Conservation (phyloP, 139 green algal genomes). For the Penium margaritaceum region DNA sequence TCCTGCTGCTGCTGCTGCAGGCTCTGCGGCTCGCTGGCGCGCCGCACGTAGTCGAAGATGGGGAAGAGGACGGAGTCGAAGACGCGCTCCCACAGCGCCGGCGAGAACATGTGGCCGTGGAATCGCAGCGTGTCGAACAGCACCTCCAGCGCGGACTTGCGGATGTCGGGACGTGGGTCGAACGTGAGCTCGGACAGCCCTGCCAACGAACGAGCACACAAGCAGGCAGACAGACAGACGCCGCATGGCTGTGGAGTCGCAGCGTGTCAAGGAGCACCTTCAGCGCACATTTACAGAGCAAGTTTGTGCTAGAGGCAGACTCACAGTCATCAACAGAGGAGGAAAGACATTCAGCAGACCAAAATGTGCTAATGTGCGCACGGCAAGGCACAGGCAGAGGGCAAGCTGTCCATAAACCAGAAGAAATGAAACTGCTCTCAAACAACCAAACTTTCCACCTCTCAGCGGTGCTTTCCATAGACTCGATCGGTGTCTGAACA, state of each 20-base stretch:
- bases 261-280: constrained; percentile 88
- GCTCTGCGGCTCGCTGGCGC: constrained; percentile 49
- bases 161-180: constrained; percentile 81
- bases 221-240: constrained; percentile 85
- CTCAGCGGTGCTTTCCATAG: too few species aligned
- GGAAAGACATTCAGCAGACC: too few species aligned
- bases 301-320: too few species aligned
- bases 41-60: constrained; percentile 92
- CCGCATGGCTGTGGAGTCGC: constrained; percentile 82
- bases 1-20: background rate
- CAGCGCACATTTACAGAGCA: constrained; percentile 60
- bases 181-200: constrained; percentile 93
- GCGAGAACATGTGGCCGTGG: constrained; percentile 84
- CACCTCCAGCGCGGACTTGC: constrained; percentile 54
- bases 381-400: too few species aligned
- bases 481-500: too few species aligned
- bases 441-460: too few species aligned
- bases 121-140: constrained; percentile 92
- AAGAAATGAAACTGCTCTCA: too few species aligned
- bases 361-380: too few species aligned
- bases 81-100: constrained; percentile 84
- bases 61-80: constrained; percentile 91
- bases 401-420: too few species aligned
- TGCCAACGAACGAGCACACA: constrained; percentile 51
- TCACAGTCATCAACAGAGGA: too few species aligned